Evolutionary conservation across 345 rosid species (phyloP).

Genomic region (Pistacia vera): DNA sequence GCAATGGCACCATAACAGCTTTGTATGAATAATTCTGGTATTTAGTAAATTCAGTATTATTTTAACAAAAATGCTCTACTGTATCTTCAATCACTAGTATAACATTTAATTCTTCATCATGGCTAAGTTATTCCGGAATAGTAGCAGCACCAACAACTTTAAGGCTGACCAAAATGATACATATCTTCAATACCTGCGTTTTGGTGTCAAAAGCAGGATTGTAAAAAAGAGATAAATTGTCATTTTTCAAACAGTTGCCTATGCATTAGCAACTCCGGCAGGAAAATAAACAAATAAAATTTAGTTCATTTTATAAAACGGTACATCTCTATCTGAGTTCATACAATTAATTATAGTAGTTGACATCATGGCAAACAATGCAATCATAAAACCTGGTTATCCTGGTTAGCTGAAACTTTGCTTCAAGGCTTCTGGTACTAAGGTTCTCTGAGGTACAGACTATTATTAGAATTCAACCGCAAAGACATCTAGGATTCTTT

Average conservation of each 20-base stretch:
- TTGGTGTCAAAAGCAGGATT: not conserved
- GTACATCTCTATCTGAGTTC: slow-evolving; percentile 6
- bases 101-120: too few species aligned
- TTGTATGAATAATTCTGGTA: not conserved
- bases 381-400: not conserved
- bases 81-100: not conserved
- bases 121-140: too few species aligned
- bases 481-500: not conserved
- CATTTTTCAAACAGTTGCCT: not conserved
- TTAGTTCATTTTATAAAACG: not conserved
- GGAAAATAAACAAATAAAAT: slow-evolving; percentile 2
- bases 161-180: not conserved
- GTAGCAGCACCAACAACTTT: too few species aligned
- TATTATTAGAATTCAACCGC: not conserved
- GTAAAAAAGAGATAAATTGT: not conserved
- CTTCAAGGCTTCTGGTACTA: not conserved
- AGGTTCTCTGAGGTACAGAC: not conserved
- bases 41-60: not conserved
- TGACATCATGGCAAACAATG: not conserved
- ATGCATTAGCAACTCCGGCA: not conserved
- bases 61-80: not conserved
- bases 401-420: not conserved
- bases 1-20: not conserved
- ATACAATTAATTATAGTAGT: not conserved
- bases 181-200: not conserved